A percentile compares a stretch with the other conserved stretches of the same genome.
Evolutionary conservation across 169 alveolate species (phyloP).

Genomic region (Theileria equi): DNA sequence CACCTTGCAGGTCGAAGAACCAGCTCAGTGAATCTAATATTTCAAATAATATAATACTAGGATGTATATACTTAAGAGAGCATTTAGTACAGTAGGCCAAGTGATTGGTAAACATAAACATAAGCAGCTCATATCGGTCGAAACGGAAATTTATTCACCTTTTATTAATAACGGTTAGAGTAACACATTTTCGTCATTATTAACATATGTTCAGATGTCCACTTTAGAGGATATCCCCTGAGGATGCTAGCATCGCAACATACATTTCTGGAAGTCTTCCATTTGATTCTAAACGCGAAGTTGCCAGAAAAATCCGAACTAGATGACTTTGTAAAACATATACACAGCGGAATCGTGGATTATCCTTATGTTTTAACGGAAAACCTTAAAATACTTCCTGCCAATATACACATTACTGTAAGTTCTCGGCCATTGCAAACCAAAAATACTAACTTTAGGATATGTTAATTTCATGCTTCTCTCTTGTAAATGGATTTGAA

Average conservation of each 20-base stretch:
- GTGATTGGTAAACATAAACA: conserved; percentile 24
- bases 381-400: conserved; percentile 4
- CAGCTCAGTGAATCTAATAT: too few species aligned
- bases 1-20: too few species aligned
- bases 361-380: background rate
- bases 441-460: conserved; percentile 11
- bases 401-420: conserved; percentile 26
- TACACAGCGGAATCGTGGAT: conserved; percentile 1
- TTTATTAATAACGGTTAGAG: conserved; percentile 13
- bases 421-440: background rate
- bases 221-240: conserved; percentile 48
- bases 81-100: conserved; percentile 2
- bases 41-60: background rate
- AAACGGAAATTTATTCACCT: conserved; percentile 56
- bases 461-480: conserved; percentile 5
- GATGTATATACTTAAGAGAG: background rate
- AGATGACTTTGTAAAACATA: background rate
- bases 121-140: conserved; percentile 27
- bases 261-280: conserved; percentile 22
- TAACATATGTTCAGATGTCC: conserved; percentile 11
- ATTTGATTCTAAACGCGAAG: conserved; percentile 29
- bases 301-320: conserved; percentile 9
- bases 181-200: background rate
- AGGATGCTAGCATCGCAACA: conserved; percentile 8
- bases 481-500: background rate